A percentile compares a stretch with the other conserved stretches of the same genome.
Evolutionary conservation across 441 rosid genomes (phyloP).

Genomic region (Syzygium syzygioides): DNA sequence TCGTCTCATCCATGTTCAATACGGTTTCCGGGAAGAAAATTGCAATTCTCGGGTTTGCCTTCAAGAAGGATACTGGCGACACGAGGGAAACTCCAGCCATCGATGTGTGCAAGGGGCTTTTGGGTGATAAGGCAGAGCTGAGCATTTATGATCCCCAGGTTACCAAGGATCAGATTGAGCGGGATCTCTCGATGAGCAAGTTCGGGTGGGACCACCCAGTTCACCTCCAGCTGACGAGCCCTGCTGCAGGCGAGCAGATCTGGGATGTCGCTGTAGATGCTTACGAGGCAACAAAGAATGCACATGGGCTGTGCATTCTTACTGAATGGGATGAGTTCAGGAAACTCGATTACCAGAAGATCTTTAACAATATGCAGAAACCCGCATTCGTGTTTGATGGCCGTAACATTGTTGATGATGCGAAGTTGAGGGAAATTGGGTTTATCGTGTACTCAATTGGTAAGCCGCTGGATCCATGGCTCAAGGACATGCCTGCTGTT

Average conservation of each 20-base stretch:
- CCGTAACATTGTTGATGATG: constrained; percentile 36
- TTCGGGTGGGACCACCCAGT: constrained; percentile 96
- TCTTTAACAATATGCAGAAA: constrained; percentile 43
- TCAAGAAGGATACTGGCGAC: constrained; percentile 97
- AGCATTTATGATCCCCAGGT: constrained; percentile 98
- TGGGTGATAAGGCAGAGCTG: constrained; percentile 84
- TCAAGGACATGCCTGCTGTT: constrained; percentile 54
- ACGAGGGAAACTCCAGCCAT: constrained; percentile 94
- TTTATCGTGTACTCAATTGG: constrained; percentile 60
- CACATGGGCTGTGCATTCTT: constrained; percentile 84
- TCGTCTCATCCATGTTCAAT: constrained; percentile 96
- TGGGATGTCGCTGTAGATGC: constrained; percentile 63
- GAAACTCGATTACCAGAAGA: constrained; percentile 44
- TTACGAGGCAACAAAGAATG: constrained; percentile 77
- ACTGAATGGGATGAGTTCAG: constrained; percentile 98
- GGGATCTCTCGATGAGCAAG: constrained; percentile 88
- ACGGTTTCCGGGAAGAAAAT: constrained; percentile 81
- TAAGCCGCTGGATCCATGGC: constrained; percentile 61
- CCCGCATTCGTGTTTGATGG: constrained; percentile 65
- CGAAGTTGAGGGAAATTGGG: constrained; percentile 45
- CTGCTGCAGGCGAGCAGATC: constrained; percentile 63
- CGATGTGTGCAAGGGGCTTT: constrained; percentile 90
- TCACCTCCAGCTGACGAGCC: constrained; percentile 89
- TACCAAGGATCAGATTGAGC: constrained; percentile 80
- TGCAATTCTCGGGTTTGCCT: constrained; percentile 81